Base-by-base conservation (phyloP, 371 early-diverging fungal species). In the Batkoa obscura region DNA sequence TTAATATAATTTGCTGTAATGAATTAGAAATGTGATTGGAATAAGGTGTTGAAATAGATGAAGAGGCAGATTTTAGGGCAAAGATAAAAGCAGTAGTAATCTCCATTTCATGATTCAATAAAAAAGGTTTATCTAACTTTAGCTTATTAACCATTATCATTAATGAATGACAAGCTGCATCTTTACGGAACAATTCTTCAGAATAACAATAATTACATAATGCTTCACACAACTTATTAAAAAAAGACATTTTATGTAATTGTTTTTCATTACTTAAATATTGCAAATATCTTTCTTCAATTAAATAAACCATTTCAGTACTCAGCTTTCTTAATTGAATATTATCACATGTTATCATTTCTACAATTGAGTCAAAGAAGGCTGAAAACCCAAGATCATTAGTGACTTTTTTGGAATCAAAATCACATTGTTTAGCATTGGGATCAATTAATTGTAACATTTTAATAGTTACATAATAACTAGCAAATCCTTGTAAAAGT, bases 41-140 rank as follows among this genome's bases (percentile, higher is more conserved):
- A 59, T 84, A 83, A 4, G 75, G 72, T 35, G 79, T 77, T 6
- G 84, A 79, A 69, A 87, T 75, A 57, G 88, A 86, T 1, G 88
- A 75, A 34, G 82, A 75, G 63, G 48, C 48, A 10, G 93, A 96
- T 68, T 98, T 96, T 9, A 97, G 76, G 1, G 94, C 85, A 62
- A 86, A 95, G 3, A 98, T 66, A 31, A 98, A 64, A 0, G 94
- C 84, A 56, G 86, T 86, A 58, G 88, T 85, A 59, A 95, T 90
- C 50, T 93, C 94, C 2, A 91, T 69, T 55, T 93, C 86, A 65
- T 90, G 92, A 33, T 84, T 86, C 8, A 88, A 68, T 73, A 95
- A 78, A 95, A 96, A 98, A 33, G 74, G 69, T 2, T 73, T 74
- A 3, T 90, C 88, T 68, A 94, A 72, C 36, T 85, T 80, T 13